A percentile compares a stretch with the other conserved stretches of the same genome.
Conservation (phyloP, 192 early-diverging fungal species). For the Phlyctochytrium arcticum region DNA sequence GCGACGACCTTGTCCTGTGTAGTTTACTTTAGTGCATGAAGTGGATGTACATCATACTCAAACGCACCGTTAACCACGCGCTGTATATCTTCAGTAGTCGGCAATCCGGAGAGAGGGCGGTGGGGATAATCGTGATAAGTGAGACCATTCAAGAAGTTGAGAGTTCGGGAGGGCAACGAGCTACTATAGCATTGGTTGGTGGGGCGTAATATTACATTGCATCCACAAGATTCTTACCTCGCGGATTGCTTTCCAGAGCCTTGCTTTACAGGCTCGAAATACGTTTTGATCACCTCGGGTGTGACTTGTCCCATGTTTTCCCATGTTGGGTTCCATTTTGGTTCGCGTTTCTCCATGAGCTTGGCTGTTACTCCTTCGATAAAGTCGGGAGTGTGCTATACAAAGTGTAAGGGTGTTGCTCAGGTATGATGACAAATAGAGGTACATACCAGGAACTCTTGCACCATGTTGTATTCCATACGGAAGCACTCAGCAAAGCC, state of each 20-base stretch:
- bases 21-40: background rate
- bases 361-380: constrained; percentile 79
- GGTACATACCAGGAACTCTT: constrained; percentile 62
- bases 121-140: constrained; percentile 53
- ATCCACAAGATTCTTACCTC: too few relatives aligned
- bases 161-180: background rate
- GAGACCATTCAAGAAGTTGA: constrained; percentile 30
- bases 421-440: too few relatives aligned
- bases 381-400: constrained; percentile 68
- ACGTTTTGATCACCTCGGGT: constrained; percentile 20
- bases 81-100: constrained; percentile 42
- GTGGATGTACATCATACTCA: background rate
- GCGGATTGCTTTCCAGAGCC: too few relatives aligned
- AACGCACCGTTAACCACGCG: constrained; percentile 30
- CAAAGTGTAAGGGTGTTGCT: background rate
- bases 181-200: too few relatives aligned
- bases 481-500: constrained; percentile 76
- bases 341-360: constrained; percentile 65
- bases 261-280: too few relatives aligned
- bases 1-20: constrained; percentile 15
- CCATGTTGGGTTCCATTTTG: constrained; percentile 72
- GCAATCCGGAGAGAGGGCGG: constrained; percentile 44
- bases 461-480: constrained; percentile 80
- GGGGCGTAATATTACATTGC: too few relatives aligned
- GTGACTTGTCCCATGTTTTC: constrained; percentile 17